These are phyloP conservation scores for California macrophylla DNA, from an alignment of 441 rosid genomes.

Conservation along the genomic window DNA sequence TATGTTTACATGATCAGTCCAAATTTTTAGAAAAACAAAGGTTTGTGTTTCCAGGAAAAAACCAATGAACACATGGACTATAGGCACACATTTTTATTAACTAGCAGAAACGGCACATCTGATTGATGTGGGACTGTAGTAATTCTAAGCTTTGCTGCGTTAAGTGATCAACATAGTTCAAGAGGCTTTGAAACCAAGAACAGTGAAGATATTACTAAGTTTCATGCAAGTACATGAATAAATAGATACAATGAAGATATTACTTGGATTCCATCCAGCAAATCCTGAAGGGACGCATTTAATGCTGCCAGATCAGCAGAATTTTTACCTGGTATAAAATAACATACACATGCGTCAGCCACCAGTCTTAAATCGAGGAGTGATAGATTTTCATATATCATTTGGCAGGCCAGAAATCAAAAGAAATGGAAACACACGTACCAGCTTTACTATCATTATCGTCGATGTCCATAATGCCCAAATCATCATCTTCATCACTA, in stretches of 20 bases:
- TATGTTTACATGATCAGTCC: neutral
- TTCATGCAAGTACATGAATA: neutral
- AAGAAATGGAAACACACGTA: conserved; percentile 23
- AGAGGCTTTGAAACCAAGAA: neutral
- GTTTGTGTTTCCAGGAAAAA: neutral
- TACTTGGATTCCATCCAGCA: conserved; percentile 97
- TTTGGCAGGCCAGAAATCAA: conserved; percentile 12
- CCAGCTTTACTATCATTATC: conserved; percentile 73
- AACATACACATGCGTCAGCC: conserved; percentile 3
- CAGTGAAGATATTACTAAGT: neutral
- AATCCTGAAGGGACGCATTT: conserved; percentile 90
- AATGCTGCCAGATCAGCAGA: conserved; percentile 56
- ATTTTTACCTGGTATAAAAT: conserved; percentile 46
- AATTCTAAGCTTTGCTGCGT: neutral
- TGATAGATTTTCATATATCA: conserved; percentile 10
- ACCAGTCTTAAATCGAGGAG: conserved; percentile 12
- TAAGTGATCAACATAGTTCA: neutral
- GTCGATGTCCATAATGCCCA: conserved; percentile 98
- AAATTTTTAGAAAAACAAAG: neutral
- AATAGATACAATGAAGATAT: conserved; percentile 12
- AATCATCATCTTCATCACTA: conserved; percentile 55
- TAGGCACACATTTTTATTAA: neutral
- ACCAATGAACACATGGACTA: neutral
- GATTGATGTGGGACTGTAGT: neutral
- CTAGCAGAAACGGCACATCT: neutral